Base-by-base conservation (phyloP, 495 filamentous ascomycete species). In the Aspergillus kassunensis region DNA sequence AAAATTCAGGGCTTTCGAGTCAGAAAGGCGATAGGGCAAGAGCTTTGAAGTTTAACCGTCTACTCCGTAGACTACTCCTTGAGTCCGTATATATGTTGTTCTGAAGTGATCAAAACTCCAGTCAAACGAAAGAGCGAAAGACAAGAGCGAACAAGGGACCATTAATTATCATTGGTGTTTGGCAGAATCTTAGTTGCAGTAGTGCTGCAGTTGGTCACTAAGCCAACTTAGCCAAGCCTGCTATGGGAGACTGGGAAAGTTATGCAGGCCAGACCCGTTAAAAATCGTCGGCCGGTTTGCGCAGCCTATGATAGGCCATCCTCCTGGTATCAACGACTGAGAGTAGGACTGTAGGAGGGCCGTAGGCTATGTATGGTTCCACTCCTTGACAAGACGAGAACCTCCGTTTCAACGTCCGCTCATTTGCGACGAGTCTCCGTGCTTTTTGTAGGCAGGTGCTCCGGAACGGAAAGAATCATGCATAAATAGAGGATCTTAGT, bases 181-280 rank as follows among this genome's bases (percentile, higher is more conserved):
- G 29, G 25, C 25, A 19, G 11, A 8, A 24, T 33, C 33, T 54
- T 60, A 56, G 50, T 12, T 54, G 58, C 50, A 60, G 43, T 46
- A 42, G 45, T 31, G 53, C 19, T 48, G 57, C 57, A 60, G 39
- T 60, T 53, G 53, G 46, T 47, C 33, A 50, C 47, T 53, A 53
- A 31, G 27, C 27, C 27, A 29, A 29, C 27, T 10, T 29, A 29
- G 27, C n/a, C n/a, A n/a, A n/a, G n/a, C n/a, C n/a, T n/a, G n/a
- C n/a, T n/a, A n/a, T n/a, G n/a, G n/a, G n/a, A n/a, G n/a, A n/a
- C n/a, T n/a, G n/a, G n/a, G n/a, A n/a, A n/a, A n/a, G n/a, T n/a
- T n/a, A n/a, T n/a, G 9, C 24, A 4, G 24, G 24, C 24, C 4
- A 27, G 24, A 9, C 24, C 24, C 9, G 24, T 27, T 27, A 9